Percentiles rank a stretch among this genome's conserved stretches.
phyloP scores from a whole-genome alignment of 345 rosid genomes.

The Populus davidiana region DNA sequence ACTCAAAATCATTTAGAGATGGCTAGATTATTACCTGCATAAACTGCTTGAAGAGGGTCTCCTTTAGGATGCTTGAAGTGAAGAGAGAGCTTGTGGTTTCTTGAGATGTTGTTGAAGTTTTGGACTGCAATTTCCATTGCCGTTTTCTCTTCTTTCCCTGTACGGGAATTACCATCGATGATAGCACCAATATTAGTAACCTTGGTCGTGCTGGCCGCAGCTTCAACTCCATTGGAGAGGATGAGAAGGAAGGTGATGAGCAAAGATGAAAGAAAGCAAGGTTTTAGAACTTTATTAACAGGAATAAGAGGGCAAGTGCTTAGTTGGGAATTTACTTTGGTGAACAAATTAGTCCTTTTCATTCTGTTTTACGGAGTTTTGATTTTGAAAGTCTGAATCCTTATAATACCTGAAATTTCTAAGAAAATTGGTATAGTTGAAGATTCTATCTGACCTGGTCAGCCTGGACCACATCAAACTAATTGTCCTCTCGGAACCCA shows the following conservation, averaged over 20 bases:
- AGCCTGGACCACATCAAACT: background rate
- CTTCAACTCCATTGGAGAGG: slow-evolving; percentile 19
- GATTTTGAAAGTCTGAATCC: background rate
- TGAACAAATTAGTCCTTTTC: background rate
- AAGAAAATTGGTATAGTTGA: background rate
- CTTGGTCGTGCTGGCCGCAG: background rate
- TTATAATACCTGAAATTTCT: background rate
- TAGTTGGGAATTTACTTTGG: background rate
- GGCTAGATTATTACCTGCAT: slow-evolving; percentile 32
- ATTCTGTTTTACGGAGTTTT: background rate
- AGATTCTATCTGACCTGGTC: background rate
- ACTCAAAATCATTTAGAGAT: background rate
- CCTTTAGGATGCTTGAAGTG: slow-evolving; percentile 23
- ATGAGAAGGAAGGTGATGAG: slow-evolving; percentile 2
- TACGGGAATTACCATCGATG: slow-evolving; percentile 33
- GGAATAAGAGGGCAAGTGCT: background rate
- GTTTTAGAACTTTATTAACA: background rate
- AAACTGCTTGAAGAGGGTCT: slow-evolving; percentile 27
- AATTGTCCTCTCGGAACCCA: background rate
- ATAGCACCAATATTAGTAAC: slow-evolving; percentile 40
- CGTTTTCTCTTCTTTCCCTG: slow-evolving; percentile 36
- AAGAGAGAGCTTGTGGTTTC: slow-evolving; percentile 30
- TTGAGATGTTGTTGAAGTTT: slow-evolving; percentile 18
- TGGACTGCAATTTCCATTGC: slow-evolving; percentile 46
- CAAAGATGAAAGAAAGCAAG: slow-evolving; percentile 4